Conservation (phyloP, 2,329 filamentous ascomycete species). For the Aspergillus aculeatinus region DNA sequence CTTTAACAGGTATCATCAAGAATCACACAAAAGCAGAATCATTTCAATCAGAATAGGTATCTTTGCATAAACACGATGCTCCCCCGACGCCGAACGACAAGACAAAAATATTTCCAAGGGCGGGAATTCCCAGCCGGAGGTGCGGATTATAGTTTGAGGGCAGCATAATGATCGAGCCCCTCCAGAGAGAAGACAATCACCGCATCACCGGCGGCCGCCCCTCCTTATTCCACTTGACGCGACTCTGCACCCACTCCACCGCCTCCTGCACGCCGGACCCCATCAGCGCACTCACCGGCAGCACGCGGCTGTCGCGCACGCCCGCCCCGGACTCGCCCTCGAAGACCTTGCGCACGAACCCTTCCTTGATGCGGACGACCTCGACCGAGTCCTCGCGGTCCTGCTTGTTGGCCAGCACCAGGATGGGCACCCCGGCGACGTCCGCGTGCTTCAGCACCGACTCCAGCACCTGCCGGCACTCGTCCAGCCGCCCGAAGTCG, state of each 20-base stretch:
- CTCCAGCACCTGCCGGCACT: constrained; percentile 87
- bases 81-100: not conserved
- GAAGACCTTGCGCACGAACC: constrained; percentile 90
- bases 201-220: constrained; percentile 88
- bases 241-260: constrained; percentile 90
- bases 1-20: not conserved
- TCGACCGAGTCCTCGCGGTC: constrained; percentile 96
- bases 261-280: constrained; percentile 83
- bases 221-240: constrained; percentile 97
- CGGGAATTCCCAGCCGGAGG: too few relatives aligned
- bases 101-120: not conserved
- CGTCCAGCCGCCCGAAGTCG: constrained; percentile 64
- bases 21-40: not conserved
- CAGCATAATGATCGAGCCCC: too few relatives aligned
- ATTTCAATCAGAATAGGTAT: not conserved
- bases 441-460: constrained; percentile 84
- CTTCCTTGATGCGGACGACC: constrained; percentile 96
- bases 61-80: not conserved
- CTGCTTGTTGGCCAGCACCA: constrained; percentile 96
- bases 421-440: constrained; percentile 83
- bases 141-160: too few relatives aligned
- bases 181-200: constrained; percentile 46
- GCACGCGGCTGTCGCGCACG: constrained; percentile 84
- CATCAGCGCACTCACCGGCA: constrained; percentile 86
- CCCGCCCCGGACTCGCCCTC: constrained; percentile 86